These are phyloP conservation scores for Phaeosphaeriaceae sp. DNA, from an alignment of 2,329 filamentous ascomycete genomes.

Conservation along the genomic window DNA sequence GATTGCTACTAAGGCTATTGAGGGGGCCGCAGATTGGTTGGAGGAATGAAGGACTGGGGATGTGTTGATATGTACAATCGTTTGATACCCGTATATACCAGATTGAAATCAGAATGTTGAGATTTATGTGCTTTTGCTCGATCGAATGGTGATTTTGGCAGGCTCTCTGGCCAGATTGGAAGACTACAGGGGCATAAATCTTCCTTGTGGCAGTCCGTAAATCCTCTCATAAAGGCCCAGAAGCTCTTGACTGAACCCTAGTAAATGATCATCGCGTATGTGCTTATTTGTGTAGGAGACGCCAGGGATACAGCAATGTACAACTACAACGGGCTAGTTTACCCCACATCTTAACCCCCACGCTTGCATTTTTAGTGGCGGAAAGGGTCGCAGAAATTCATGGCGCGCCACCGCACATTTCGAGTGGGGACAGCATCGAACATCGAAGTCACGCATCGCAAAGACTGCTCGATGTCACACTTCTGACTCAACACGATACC, in stretches of 20 bases:
- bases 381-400: neutral
- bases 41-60: conserved; percentile 18
- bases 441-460: neutral
- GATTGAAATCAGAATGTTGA: neutral
- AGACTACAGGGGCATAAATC: too few species aligned
- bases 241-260: too few species aligned
- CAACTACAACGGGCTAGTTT: too few species aligned
- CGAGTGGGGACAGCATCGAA: neutral
- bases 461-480: neutral
- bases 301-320: too few species aligned
- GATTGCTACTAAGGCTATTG: conserved; percentile 48
- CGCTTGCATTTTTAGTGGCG: neutral
- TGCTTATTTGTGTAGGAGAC: too few species aligned
- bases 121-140: neutral
- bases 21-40: conserved; percentile 44
- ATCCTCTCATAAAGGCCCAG: too few species aligned
- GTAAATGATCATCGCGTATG: too few species aligned
- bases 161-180: too few species aligned
- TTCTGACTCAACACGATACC: neutral
- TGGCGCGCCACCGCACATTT: neutral
- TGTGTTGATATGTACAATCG: conserved; percentile 2
- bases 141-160: too few species aligned
- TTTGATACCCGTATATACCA: conserved; percentile 9
- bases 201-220: too few species aligned
- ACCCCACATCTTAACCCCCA: conserved; percentile 3